Percentiles rank a stretch among this genome's conserved stretches.
Conservation (phyloP, 495 filamentous ascomycete genomes). For the Cercophora newfieldiana region DNA sequence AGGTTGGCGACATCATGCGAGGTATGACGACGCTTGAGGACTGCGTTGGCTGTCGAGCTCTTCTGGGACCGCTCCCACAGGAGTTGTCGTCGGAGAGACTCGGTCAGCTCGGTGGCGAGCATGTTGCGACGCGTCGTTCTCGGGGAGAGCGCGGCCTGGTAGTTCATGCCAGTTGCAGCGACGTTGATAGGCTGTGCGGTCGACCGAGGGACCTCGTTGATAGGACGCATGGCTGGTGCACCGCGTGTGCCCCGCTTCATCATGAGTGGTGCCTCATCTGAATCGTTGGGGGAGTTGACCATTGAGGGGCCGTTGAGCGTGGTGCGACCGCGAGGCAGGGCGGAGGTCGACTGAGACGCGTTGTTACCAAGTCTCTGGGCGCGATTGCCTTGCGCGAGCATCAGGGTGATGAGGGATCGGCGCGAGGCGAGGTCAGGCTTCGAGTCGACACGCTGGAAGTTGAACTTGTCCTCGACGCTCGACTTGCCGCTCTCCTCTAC, state of each 20-base stretch:
- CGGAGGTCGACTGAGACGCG: slow-evolving; percentile 78
- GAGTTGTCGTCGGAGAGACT: slow-evolving; percentile 45
- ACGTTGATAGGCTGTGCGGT: slow-evolving; percentile 77
- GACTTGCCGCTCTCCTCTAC: slow-evolving; percentile 82
- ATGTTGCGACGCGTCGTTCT: slow-evolving; percentile 94
- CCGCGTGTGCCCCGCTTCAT: slow-evolving; percentile 58
- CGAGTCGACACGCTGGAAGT: slow-evolving; percentile 91
- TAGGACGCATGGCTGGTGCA: slow-evolving; percentile 50
- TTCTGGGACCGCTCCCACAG: slow-evolving; percentile 52
- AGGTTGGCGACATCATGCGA: slow-evolving; percentile 85
- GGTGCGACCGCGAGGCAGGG: slow-evolving; percentile 69
- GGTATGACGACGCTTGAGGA: slow-evolving; percentile 88
- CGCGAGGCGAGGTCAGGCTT: slow-evolving; percentile 80
- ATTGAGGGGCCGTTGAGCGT: slow-evolving; percentile 72
- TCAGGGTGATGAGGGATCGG: slow-evolving; percentile 84
- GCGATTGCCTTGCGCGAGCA: slow-evolving; percentile 71
- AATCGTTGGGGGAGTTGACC: slow-evolving; percentile 68
- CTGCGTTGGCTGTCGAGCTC: slow-evolving; percentile 82
- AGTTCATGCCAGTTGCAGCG: slow-evolving; percentile 64
- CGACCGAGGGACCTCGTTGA: slow-evolving; percentile 70
- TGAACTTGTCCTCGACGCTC: slow-evolving; percentile 71
- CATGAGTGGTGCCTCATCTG: slow-evolving; percentile 66
- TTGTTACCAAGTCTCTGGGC: slow-evolving; percentile 62
- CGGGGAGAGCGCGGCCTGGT: slow-evolving; percentile 73
- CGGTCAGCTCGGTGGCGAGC: slow-evolving; percentile 82